Base-by-base conservation (phyloP, 768 basidiomycete species). In the Kondoa subrosea region DNA sequence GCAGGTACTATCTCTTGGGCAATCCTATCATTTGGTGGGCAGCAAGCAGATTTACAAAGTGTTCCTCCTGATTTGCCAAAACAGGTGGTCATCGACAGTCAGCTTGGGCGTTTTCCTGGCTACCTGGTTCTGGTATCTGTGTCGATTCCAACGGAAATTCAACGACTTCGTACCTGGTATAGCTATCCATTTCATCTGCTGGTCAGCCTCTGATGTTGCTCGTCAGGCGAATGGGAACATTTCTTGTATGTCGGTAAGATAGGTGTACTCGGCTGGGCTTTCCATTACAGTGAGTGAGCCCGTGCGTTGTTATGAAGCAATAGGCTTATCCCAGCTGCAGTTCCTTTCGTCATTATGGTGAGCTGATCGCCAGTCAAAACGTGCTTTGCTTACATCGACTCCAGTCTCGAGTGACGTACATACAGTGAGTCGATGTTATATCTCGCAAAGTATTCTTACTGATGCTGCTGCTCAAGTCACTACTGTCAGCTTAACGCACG, bases 341-440 rank as follows among this genome's bases (percentile, higher is more conserved):
- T 87, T 27, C 93, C 93, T 1, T 99, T 96, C 85, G 79, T 96
- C 72, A 85, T 96, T 79, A 99, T 99, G 95, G 92, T 91, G 33
- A 63, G 61, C 30, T 25, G 8, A n/a, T n/a, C n/a, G n/a, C n/a
- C n/a, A n/a, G n/a, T n/a, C n/a, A n/a, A n/a, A n/a, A n/a, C n/a
- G n/a, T n/a, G n/a, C n/a, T n/a, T n/a, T n/a, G n/a, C n/a, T n/a
- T n/a, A n/a, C n/a, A n/a, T n/a, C n/a, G n/a, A n/a, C n/a, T n/a
- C n/a, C 65, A 66, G 70, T 73, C 74, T 15, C 74, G 74, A 58
- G 79, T 80, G 2, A 95, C 91, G 32, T 96, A 96, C 73, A 79
- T 97, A 30, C 93, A 97, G 77, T 91, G 95, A 14, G n/a, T n/a
- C n/a, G n/a, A n/a, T n/a, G n/a, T n/a, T n/a, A n/a, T n/a, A n/a